Evolutionary conservation across 805 yeast species (phyloP).

Genomic region (Lachancea sp.): DNA sequence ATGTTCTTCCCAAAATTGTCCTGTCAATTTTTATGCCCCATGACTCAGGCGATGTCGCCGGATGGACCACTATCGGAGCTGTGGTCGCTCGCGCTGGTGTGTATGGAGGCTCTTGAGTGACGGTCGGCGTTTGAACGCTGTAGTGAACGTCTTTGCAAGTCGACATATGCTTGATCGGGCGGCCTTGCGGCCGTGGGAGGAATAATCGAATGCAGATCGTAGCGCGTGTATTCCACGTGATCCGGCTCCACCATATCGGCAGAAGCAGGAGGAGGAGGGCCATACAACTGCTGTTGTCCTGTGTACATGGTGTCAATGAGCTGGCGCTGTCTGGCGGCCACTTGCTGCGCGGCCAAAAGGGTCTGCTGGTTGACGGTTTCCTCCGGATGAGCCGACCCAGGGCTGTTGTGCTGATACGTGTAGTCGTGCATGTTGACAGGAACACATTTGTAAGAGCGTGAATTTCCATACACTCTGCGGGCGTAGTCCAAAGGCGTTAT

Average conservation of each 20-base stretch:
- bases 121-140: background rate
- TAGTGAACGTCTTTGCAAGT: background rate
- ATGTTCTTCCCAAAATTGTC: too few relatives aligned
- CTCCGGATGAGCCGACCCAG: slow-evolving; percentile 42
- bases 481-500: slow-evolving; percentile 28
- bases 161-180: slow-evolving; percentile 1
- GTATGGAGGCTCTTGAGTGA: background rate
- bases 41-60: background rate
- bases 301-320: slow-evolving; percentile 19
- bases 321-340: slow-evolving; percentile 23
- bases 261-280: background rate
- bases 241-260: background rate
- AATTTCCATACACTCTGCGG: slow-evolving; percentile 25
- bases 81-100: background rate
- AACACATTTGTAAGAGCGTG: slow-evolving; percentile 26
- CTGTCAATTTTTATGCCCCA: too few relatives aligned
- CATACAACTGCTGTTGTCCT: background rate
- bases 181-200: slow-evolving; percentile 5
- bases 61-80: background rate
- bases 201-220: slow-evolving; percentile 3
- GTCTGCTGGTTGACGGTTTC: slow-evolving; percentile 35
- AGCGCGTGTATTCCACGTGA: slow-evolving; percentile 1
- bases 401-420: slow-evolving; percentile 72
- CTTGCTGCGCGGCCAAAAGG: slow-evolving; percentile 18
- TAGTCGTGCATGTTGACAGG: slow-evolving; percentile 24